Evolutionary conservation across 176 grass and related monocot species (phyloP).

Genomic region (Sorghum bicolor): DNA sequence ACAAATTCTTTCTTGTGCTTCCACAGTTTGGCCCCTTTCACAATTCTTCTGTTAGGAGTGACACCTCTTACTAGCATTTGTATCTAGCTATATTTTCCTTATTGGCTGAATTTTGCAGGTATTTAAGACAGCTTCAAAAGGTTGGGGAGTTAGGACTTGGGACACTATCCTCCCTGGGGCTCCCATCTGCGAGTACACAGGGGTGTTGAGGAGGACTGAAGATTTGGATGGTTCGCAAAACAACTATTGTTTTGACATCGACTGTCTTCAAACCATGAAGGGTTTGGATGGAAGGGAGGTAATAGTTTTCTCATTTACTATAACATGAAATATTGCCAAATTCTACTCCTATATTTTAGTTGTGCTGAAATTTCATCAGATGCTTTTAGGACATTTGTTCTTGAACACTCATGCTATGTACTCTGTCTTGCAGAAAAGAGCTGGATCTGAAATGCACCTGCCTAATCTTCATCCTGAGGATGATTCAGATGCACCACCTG

Average conservation of each 20-base stretch:
- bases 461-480: constrained; percentile 41
- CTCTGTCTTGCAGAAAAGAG: constrained; percentile 48
- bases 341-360: neutral
- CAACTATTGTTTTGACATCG: constrained; percentile 85
- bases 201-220: constrained; percentile 65
- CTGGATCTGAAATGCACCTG: constrained; percentile 57
- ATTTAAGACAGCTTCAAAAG: constrained; percentile 75
- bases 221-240: constrained; percentile 69
- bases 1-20: neutral
- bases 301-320: neutral
- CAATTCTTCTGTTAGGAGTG: neutral
- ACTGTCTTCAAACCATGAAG: constrained; percentile 92
- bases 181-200: constrained; percentile 82
- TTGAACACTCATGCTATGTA: neutral
- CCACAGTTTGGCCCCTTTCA: neutral
- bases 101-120: constrained; percentile 43
- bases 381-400: neutral
- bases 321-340: neutral
- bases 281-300: constrained; percentile 92
- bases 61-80: neutral
- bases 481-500: constrained; percentile 58
- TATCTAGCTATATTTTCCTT: constrained; percentile 3
- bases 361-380: neutral
- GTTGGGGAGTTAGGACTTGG: constrained; percentile 93
- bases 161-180: constrained; percentile 87